phyloP scores from a whole-genome alignment of 2,329 filamentous ascomycete species.

The Diplocarpon rosae region DNA sequence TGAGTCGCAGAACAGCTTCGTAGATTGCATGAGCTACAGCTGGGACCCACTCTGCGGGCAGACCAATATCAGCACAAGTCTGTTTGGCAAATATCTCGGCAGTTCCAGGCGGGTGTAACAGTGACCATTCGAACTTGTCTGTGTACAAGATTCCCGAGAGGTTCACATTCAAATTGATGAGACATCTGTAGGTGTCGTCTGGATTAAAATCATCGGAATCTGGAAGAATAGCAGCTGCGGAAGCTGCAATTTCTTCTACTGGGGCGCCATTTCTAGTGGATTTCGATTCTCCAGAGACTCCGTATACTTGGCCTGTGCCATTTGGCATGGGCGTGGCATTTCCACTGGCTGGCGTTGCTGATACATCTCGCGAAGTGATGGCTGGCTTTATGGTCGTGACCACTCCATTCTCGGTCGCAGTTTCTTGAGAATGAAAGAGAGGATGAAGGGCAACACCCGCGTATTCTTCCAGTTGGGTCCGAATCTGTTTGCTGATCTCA shows the following conservation, averaged over 20 bases:
- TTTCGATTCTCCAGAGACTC: constrained; percentile 37
- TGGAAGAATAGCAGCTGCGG: constrained; percentile 50
- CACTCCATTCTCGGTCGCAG: constrained; percentile 24
- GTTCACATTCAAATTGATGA: constrained; percentile 85
- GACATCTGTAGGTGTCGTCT: constrained; percentile 89
- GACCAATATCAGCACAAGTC: constrained; percentile 83
- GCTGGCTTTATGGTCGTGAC: constrained; percentile 25
- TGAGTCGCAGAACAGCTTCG: constrained; percentile 80
- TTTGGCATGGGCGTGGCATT: constrained; percentile 47
- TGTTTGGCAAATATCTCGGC: constrained; percentile 86
- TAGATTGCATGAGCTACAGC: constrained; percentile 95
- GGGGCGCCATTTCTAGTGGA: constrained; percentile 33
- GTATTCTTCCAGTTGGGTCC: constrained; percentile 91
- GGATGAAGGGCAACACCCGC: constrained; percentile 89
- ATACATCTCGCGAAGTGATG: constrained; percentile 28
- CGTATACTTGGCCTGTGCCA: constrained; percentile 31
- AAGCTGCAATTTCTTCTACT: constrained; percentile 49
- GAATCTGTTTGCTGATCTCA: constrained; percentile 87
- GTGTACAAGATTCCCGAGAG: constrained; percentile 85
- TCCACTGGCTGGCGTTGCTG: constrained; percentile 37
- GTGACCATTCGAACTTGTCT: constrained; percentile 96
- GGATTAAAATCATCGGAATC: constrained; percentile 72
- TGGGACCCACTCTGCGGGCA: constrained; percentile 86
- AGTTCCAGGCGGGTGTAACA: constrained; percentile 82
- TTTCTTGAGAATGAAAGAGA: constrained; percentile 59